These are phyloP conservation scores for Epichloe coenophiala DNA, from an alignment of 2,329 filamentous ascomycete species.

Conservation along the genomic window DNA sequence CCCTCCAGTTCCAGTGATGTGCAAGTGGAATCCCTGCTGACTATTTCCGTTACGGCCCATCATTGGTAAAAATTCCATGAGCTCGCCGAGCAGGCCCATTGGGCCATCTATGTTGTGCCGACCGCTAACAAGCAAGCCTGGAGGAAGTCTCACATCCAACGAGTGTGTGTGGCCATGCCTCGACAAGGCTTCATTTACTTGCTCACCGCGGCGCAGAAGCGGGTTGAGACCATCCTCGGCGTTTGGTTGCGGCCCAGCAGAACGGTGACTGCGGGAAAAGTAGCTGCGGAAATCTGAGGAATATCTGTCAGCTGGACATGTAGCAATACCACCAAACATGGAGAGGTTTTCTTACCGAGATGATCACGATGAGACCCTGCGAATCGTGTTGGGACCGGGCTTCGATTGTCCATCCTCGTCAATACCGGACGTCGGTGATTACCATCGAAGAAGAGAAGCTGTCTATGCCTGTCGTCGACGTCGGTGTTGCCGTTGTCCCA, in stretches of 20 bases:
- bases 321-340: neutral
- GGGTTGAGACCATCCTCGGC: constrained; percentile 79
- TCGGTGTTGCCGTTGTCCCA: constrained; percentile 46
- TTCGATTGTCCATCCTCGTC: constrained; percentile 29
- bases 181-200: constrained; percentile 31
- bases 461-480: constrained; percentile 32
- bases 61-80: constrained; percentile 40
- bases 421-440: constrained; percentile 24
- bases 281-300: constrained; percentile 33
- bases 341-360: constrained; percentile 25
- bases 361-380: constrained; percentile 42
- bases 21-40: constrained; percentile 44
- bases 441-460: constrained; percentile 37
- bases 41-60: constrained; percentile 30
- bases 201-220: constrained; percentile 53
- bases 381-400: constrained; percentile 44
- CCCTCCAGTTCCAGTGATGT: constrained; percentile 37
- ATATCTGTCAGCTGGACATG: neutral
- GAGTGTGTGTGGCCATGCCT: constrained; percentile 36
- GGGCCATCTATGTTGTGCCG: constrained; percentile 32
- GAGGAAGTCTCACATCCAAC: constrained; percentile 38
- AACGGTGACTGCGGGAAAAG: constrained; percentile 38
- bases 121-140: constrained; percentile 28
- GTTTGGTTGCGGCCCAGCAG: constrained; percentile 38
- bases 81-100: constrained; percentile 40